A percentile compares a stretch with the other conserved stretches of the same genome.
Evolutionary conservation across 805 yeast genomes (phyloP).

Genomic region (Ogataea corticis): DNA sequence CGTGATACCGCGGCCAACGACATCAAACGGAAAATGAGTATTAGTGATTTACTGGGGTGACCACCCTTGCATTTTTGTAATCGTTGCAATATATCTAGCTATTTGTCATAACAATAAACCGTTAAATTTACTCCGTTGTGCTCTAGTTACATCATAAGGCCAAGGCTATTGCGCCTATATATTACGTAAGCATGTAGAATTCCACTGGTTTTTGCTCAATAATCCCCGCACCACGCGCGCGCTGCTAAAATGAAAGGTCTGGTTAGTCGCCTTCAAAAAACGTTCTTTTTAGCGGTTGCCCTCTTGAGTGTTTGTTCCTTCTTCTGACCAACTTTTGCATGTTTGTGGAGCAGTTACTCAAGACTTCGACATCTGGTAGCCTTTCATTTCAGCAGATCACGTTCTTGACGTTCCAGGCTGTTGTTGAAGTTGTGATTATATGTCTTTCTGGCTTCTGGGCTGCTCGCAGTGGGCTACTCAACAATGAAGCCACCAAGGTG

Average conservation of each 20-base stretch:
- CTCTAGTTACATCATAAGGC: too few relatives aligned
- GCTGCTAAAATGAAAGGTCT: too few relatives aligned
- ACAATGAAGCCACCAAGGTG: conserved; percentile 71
- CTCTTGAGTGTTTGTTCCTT: background rate
- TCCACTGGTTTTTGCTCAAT: too few relatives aligned
- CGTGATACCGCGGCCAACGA: conserved; percentile 11
- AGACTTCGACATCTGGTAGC: conserved; percentile 9
- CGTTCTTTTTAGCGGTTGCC: background rate
- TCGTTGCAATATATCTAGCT: background rate
- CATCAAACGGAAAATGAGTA: conserved; percentile 27
- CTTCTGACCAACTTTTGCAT: background rate
- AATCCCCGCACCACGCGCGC: too few relatives aligned
- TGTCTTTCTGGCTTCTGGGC: conserved; percentile 86
- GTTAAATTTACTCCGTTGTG: too few relatives aligned
- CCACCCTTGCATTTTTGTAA: background rate
- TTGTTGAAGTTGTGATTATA: conserved; percentile 82
- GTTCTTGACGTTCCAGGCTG: conserved; percentile 86
- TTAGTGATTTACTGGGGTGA: conserved; percentile 19
- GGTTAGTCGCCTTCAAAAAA: too few relatives aligned
- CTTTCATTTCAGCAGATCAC: conserved; percentile 41
- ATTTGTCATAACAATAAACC: background rate
- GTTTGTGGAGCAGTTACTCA: conserved; percentile 6
- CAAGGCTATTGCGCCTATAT: too few relatives aligned
- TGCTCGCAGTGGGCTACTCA: conserved; percentile 70
- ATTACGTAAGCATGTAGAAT: background rate